A percentile compares a stretch with the other conserved stretches of the same genome.
Evolutionary conservation across 2,329 filamentous ascomycete genomes (phyloP).

Genomic region (Tolypocladium tropicale): DNA sequence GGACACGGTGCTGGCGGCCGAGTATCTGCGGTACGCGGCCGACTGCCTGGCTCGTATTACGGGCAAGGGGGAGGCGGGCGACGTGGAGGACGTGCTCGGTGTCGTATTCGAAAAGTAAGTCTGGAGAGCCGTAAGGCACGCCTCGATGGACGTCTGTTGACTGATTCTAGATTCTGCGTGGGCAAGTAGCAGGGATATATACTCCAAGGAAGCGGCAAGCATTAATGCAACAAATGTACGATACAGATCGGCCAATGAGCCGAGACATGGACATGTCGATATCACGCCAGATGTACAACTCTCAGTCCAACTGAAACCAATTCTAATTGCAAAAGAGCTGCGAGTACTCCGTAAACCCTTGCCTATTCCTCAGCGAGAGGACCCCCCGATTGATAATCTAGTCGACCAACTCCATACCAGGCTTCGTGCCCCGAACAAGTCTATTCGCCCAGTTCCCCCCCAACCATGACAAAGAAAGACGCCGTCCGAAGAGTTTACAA

Average conservation of each 20-base stretch:
- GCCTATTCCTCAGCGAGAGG: background rate
- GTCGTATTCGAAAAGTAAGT: constrained; percentile 96
- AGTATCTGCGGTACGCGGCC: constrained; percentile 74
- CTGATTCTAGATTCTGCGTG: constrained; percentile 30
- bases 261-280: background rate
- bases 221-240: background rate
- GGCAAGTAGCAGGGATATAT: constrained; percentile 24
- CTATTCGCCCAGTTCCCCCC: background rate
- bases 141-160: background rate
- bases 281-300: background rate
- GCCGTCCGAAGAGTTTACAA: background rate
- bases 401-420: background rate
- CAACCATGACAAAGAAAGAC: background rate
- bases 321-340: background rate
- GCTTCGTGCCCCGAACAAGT: background rate
- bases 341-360: background rate
- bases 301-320: background rate
- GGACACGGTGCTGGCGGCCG: constrained; percentile 84
- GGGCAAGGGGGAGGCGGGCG: constrained; percentile 71
- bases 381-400: background rate
- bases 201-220: background rate
- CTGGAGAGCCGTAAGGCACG: background rate
- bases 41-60: constrained; percentile 78
- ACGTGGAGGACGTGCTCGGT: constrained; percentile 91
- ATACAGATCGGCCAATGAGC: background rate